Percentiles rank a stretch among this genome's conserved stretches.
Evolutionary conservation across 257 asterid genomes (phyloP).

Genomic region (Solanum lignicaule): DNA sequence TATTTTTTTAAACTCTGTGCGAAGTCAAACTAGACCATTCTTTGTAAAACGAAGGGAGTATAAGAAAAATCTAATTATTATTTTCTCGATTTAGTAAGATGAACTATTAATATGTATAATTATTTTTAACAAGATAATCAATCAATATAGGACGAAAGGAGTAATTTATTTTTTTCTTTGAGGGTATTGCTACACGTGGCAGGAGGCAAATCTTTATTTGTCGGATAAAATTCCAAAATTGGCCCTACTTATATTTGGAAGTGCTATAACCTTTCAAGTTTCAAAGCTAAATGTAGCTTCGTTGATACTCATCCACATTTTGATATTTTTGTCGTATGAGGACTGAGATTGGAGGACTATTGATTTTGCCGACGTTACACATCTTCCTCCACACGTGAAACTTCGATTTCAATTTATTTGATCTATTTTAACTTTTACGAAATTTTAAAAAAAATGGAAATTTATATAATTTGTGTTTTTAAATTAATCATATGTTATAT

Average conservation of each 20-base stretch:
- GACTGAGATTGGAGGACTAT: background rate
- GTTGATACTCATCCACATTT: background rate
- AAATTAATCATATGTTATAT: no score
- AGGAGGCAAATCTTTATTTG: background rate
- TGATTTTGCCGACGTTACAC: background rate
- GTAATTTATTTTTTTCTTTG: no score
- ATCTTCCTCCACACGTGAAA: background rate
- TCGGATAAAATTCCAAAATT: background rate
- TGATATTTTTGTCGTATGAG: background rate
- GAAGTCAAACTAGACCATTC: no score
- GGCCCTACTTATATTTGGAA: background rate
- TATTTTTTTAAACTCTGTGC: no score
- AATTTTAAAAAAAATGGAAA: rapidly evolving
- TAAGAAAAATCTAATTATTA: no score
- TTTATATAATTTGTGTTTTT: no score
- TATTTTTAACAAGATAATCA: no score
- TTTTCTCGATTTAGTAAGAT: no score
- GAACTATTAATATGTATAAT: no score
- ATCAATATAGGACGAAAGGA: no score
- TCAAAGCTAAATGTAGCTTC: background rate
- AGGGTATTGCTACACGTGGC: background rate
- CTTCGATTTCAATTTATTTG: no score
- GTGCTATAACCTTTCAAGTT: background rate
- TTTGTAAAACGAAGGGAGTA: no score
- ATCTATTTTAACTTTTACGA: rapidly evolving